phyloP scores from a whole-genome alignment of 441 rosid genomes.

The Breynia disticha region DNA sequence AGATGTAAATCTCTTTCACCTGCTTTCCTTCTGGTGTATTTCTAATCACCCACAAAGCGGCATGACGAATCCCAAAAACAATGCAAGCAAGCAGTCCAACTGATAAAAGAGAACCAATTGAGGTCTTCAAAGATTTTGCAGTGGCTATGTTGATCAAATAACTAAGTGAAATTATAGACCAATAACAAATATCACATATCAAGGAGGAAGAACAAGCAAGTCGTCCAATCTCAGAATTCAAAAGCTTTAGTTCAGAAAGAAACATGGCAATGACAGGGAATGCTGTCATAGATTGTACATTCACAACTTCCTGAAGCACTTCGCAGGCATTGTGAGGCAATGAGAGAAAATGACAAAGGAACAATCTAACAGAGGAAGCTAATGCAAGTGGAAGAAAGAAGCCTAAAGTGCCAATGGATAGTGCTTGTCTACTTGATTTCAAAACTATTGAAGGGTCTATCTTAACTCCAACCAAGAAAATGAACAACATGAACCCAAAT shows the following conservation, averaged over 20 bases:
- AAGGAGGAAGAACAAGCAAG: constrained; percentile 15
- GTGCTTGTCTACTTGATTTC: constrained; percentile 25
- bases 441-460: constrained; percentile 33
- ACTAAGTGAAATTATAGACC: constrained; percentile 7
- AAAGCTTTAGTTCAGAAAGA: constrained; percentile 14
- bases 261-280: constrained; percentile 16
- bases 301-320: constrained; percentile 5
- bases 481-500: constrained; percentile 36
- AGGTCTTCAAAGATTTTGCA: constrained; percentile 15
- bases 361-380: constrained; percentile 17
- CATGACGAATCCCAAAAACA: constrained; percentile 30
- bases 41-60: constrained; percentile 17
- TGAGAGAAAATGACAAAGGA: constrained; percentile 14
- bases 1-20: constrained; percentile 18
- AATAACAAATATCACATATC: constrained; percentile 14
- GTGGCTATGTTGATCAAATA: constrained; percentile 11
- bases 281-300: constrained; percentile 15
- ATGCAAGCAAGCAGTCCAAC: constrained; percentile 15
- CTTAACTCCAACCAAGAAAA: constrained; percentile 51
- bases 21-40: constrained; percentile 8
- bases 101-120: constrained; percentile 3
- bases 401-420: constrained; percentile 32
- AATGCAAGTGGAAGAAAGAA: constrained; percentile 31
- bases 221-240: constrained; percentile 24
- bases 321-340: constrained; percentile 9